Evolutionary conservation across 192 early-diverging fungal species (phyloP).

Genomic region (Coemansia biformis): DNA sequence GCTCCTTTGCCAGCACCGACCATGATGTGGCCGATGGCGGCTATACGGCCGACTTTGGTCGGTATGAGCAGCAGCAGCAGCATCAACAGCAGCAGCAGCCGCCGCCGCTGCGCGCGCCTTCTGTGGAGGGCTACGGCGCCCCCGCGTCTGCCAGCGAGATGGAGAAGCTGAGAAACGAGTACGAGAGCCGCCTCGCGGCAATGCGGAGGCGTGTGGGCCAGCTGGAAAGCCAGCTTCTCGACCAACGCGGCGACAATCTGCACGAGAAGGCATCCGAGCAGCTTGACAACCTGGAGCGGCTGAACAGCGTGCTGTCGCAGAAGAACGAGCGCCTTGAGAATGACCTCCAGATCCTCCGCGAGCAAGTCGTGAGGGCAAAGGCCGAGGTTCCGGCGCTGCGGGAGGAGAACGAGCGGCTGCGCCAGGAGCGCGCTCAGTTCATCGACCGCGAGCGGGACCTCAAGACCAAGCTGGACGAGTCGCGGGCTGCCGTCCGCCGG

Average conservation of each 20-base stretch:
- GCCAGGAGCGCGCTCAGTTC: conserved; percentile 30
- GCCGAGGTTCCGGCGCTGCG: conserved; percentile 39
- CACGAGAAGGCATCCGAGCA: conserved; percentile 29
- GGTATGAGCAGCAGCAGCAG: too few relatives aligned
- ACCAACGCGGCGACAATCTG: conserved; percentile 37
- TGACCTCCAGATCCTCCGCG: conserved; percentile 40
- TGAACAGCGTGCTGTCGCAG: conserved; percentile 45
- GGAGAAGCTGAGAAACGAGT: conserved; percentile 54
- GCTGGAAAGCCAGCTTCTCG: conserved; percentile 58
- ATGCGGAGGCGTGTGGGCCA: conserved; percentile 64
- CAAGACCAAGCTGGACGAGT: conserved; percentile 53
- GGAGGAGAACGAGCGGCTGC: conserved; percentile 37
- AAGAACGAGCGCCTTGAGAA: conserved; percentile 49
- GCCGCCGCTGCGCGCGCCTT: not conserved
- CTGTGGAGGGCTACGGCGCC: conserved; percentile 10
- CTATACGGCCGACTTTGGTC: conserved; percentile 18
- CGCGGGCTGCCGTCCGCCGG: conserved; percentile 49
- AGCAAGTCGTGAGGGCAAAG: conserved; percentile 38
- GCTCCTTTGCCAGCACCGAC: conserved; percentile 19
- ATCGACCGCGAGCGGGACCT: conserved; percentile 43
- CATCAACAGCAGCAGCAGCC: not conserved
- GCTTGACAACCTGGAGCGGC: conserved; percentile 48
- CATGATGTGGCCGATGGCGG: conserved; percentile 20
- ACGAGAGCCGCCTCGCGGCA: conserved; percentile 56
- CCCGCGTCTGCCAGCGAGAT: conserved; percentile 29